These are phyloP conservation scores for Coemansia sp. DNA, from an alignment of 192 early-diverging fungal species.

Conservation along the genomic window DNA sequence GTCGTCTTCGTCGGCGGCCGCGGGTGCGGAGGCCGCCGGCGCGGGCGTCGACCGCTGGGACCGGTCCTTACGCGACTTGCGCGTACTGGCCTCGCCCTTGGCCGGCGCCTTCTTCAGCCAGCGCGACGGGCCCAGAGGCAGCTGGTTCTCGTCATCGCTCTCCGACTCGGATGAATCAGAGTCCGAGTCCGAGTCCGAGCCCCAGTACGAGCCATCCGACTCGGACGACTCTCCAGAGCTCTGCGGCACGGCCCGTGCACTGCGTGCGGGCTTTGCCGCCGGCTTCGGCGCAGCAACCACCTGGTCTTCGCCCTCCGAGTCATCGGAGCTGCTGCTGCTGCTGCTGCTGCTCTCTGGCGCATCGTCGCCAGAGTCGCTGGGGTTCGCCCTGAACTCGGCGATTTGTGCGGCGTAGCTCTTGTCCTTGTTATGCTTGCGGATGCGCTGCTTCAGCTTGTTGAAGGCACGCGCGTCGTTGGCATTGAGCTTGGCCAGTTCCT, in stretches of 20 bases:
- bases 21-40: slow-evolving; percentile 7
- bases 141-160: slow-evolving; percentile 12
- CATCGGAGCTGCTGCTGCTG: slow-evolving; percentile 9
- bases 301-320: slow-evolving; percentile 16
- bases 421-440: slow-evolving; percentile 82
- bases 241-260: neutral
- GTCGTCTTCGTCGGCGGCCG: slow-evolving; percentile 50
- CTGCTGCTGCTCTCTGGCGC: slow-evolving; percentile 7
- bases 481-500: slow-evolving; percentile 79
- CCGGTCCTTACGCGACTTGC: slow-evolving; percentile 42
- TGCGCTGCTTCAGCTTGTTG: slow-evolving; percentile 88
- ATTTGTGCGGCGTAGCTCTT: slow-evolving; percentile 71
- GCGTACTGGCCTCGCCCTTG: slow-evolving; percentile 13
- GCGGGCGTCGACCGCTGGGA: slow-evolving; percentile 17
- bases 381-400: slow-evolving; percentile 55
- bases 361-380: slow-evolving; percentile 33
- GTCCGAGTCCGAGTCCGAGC: slow-evolving; percentile 13
- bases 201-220: slow-evolving; percentile 4
- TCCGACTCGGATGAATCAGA: slow-evolving; percentile 26
- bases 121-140: slow-evolving; percentile 24
- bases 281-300: slow-evolving; percentile 5
- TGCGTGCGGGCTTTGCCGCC: neutral
- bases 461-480: slow-evolving; percentile 71
- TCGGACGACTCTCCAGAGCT: slow-evolving; percentile 4
- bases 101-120: slow-evolving; percentile 45